These are phyloP conservation scores for Chytriomyces sp. DNA, from an alignment of 192 early-diverging fungal species.

Conservation along the genomic window DNA sequence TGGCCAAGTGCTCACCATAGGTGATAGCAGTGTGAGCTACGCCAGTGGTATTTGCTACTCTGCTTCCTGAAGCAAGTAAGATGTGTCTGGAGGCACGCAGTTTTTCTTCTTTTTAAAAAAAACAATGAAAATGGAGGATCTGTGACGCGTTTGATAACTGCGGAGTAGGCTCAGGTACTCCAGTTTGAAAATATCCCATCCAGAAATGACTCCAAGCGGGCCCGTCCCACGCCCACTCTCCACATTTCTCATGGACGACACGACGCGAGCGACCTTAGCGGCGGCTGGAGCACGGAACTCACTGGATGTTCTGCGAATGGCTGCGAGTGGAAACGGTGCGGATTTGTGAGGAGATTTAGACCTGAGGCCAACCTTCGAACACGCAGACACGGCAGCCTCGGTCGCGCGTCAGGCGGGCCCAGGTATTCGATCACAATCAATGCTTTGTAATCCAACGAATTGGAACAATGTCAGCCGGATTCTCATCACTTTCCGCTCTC, in stretches of 20 bases:
- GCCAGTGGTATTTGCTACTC: slow-evolving; percentile 27
- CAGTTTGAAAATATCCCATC: too few species aligned
- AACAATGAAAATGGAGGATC: too few species aligned
- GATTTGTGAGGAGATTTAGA: slow-evolving; percentile 4
- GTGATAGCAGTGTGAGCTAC: slow-evolving; percentile 69
- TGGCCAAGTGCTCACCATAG: slow-evolving; percentile 52
- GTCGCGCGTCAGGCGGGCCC: slow-evolving; percentile 7
- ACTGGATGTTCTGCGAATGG: slow-evolving; percentile 17
- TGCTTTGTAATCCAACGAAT: background rate
- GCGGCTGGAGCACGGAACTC: slow-evolving; percentile 2
- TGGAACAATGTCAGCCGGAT: background rate
- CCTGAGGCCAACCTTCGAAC: background rate
- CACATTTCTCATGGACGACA: slow-evolving; percentile 9
- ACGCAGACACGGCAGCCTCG: background rate
- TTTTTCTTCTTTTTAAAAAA: too few species aligned
- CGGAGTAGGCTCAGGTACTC: too few species aligned
- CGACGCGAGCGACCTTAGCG: background rate
- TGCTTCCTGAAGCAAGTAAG: too few species aligned
- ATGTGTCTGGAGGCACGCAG: too few species aligned
- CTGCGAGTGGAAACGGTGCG: slow-evolving; percentile 21
- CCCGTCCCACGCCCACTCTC: slow-evolving; percentile 3
- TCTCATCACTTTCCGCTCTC: slow-evolving; percentile 40
- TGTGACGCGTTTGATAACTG: too few species aligned
- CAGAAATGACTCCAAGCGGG: background rate
- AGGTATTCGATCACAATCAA: background rate